phyloP scores from a whole-genome alignment of 2,329 filamentous ascomycete genomes.

The Chaetomium sp. region DNA sequence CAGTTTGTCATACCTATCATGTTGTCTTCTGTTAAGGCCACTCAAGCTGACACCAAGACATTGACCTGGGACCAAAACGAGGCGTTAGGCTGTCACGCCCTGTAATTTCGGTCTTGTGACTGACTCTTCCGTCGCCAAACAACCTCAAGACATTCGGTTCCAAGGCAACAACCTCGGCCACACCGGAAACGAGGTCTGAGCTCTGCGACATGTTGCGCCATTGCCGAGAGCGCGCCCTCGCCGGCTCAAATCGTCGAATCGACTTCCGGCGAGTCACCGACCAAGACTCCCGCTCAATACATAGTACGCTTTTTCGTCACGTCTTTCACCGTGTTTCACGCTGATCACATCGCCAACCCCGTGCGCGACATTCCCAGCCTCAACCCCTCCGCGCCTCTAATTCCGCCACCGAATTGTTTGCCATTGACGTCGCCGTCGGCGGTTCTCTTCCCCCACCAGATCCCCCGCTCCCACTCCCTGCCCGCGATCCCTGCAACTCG shows the following conservation, averaged over 20 bases:
- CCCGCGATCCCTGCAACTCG: conserved; percentile 9
- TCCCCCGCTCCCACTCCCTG: not conserved
- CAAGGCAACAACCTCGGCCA: conserved; percentile 9
- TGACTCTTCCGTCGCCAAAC: not conserved
- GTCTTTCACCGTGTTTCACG: no score
- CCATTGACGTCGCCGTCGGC: not conserved
- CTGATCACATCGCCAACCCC: no score
- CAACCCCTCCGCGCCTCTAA: conserved; percentile 3
- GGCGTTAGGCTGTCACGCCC: not conserved
- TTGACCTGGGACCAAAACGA: not conserved
- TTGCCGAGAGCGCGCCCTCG: no score
- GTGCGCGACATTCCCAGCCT: not conserved
- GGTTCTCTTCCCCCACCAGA: not conserved
- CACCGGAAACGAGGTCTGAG: not conserved
- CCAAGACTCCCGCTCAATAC: no score
- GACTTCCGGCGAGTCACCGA: no score
- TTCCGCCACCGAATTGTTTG: conserved; percentile 15
- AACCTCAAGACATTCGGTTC: not conserved
- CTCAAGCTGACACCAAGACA: not conserved
- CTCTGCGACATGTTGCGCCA: not conserved
- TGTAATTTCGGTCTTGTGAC: conserved; percentile 13
- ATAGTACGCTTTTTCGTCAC: no score
- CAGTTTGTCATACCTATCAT: no score
- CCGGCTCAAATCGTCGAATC: no score
- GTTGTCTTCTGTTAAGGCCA: no score